phyloP scores from a whole-genome alignment of 2,329 filamentous ascomycete genomes.

The Cylindrodendrum hubeiense region DNA sequence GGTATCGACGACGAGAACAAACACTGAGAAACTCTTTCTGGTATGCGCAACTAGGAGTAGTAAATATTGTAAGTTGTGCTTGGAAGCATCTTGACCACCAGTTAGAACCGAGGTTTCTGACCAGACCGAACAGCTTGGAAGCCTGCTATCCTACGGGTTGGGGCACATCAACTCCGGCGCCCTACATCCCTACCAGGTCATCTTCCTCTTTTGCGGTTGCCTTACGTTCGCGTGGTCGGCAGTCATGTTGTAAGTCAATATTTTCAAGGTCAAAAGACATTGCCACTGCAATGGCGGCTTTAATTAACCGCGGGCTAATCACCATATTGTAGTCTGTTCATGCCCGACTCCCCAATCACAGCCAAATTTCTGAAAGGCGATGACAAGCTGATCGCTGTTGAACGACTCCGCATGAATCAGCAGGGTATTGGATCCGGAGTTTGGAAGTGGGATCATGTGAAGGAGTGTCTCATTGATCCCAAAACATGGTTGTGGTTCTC shows the following conservation, averaged over 20 bases:
- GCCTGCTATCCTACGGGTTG: conserved; percentile 47
- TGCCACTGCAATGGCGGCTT: background rate
- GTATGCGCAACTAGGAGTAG: conserved; percentile 40
- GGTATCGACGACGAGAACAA: conserved; percentile 51
- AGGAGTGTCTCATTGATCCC: conserved; percentile 52
- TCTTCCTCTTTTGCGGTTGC: conserved; percentile 51
- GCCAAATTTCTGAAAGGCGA: conserved; percentile 67
- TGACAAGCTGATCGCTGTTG: conserved; percentile 70
- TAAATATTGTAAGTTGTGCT: conserved; percentile 36
- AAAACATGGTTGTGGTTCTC: conserved; percentile 59
- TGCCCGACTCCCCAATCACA: conserved; percentile 74
- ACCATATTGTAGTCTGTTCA: conserved; percentile 51
- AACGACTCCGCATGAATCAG: conserved; percentile 66
- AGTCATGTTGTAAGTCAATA: conserved; percentile 55
- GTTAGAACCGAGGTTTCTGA: conserved; percentile 27
- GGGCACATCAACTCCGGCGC: conserved; percentile 45
- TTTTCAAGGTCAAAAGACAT: background rate
- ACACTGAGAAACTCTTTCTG: conserved; percentile 47
- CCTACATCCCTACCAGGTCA: conserved; percentile 34
- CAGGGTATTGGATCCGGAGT: conserved; percentile 54
- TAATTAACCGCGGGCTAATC: background rate
- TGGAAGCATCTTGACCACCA: conserved; percentile 11
- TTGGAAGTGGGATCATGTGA: conserved; percentile 58
- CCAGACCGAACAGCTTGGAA: conserved; percentile 37
- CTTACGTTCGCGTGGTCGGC: conserved; percentile 60